These are phyloP conservation scores for Diaporthe batatas DNA, from an alignment of 2,329 filamentous ascomycete genomes.

Conservation along the genomic window DNA sequence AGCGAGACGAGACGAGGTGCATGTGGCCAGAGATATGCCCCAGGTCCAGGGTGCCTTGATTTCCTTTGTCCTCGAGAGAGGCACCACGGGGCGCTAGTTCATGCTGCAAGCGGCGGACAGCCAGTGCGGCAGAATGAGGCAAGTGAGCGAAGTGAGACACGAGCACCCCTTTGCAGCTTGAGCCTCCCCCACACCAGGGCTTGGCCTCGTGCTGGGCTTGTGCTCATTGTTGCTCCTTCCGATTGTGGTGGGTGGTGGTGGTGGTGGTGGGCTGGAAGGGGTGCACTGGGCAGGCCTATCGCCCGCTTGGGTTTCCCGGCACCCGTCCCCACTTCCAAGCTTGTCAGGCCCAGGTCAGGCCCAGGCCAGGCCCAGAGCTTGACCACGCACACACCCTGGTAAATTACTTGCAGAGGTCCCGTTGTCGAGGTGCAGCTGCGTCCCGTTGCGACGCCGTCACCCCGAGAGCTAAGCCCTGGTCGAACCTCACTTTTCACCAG, in stretches of 20 bases:
- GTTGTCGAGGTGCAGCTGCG: background rate
- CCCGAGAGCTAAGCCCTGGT: conserved; percentile 25
- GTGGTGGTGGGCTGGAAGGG: background rate
- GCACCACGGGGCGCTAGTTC: conserved; percentile 23
- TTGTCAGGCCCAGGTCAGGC: conserved; percentile 27
- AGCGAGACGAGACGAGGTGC: conserved; percentile 18
- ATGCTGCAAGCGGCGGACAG: conserved; percentile 26
- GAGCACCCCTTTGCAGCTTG: conserved; percentile 10
- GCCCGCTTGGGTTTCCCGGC: conserved; percentile 11
- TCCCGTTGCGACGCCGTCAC: conserved; percentile 25
- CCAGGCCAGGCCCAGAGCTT: conserved; percentile 27
- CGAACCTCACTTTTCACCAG: conserved; percentile 39
- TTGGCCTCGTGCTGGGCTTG: conserved; percentile 16
- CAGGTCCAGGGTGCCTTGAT: conserved; percentile 23
- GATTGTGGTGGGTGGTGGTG: conserved; percentile 10
- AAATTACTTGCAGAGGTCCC: conserved; percentile 32
- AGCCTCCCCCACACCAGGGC: conserved; percentile 25
- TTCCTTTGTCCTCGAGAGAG: conserved; percentile 20
- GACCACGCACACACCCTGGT: conserved; percentile 19
- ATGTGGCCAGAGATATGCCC: conserved; percentile 7
- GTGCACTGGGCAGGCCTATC: background rate
- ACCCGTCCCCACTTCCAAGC: conserved; percentile 17
- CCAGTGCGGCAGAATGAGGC: background rate
- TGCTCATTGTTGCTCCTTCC: background rate
- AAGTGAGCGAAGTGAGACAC: conserved; percentile 9